These are phyloP conservation scores for Meyerozyma athensensis DNA, from an alignment of 1,139 yeast genomes.

Conservation along the genomic window DNA sequence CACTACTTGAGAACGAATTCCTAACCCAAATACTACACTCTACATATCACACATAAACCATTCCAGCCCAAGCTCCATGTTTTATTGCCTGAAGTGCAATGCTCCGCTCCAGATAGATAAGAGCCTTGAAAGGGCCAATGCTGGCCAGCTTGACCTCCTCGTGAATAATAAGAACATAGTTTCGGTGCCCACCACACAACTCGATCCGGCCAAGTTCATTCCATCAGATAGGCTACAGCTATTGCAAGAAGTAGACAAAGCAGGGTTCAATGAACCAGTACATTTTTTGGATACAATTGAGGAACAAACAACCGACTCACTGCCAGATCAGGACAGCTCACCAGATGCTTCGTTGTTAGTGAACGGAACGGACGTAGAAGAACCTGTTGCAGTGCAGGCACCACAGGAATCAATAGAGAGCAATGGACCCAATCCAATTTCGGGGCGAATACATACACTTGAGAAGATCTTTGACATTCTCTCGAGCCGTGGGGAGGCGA, in stretches of 20 bases:
- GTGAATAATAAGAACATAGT: constrained; percentile 12
- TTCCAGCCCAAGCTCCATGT: constrained; percentile 4
- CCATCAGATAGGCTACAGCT: constrained; percentile 29
- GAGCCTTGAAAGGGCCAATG: constrained; percentile 25
- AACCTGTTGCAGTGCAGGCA: constrained; percentile 13
- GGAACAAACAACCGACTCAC: constrained; percentile 16
- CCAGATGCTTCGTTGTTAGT: constrained; percentile 2
- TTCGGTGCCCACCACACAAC: constrained; percentile 6
- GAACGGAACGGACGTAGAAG: constrained; percentile 17
- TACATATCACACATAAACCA: too few species aligned
- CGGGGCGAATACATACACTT: constrained; percentile 47
- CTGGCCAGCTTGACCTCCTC: constrained; percentile 32
- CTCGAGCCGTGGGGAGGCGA: constrained; percentile 66
- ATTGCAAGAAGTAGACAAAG: constrained; percentile 16
- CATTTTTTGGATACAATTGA: constrained; percentile 12
- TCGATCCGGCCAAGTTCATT: constrained; percentile 28
- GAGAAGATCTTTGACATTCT: constrained; percentile 57
- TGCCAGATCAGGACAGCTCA: constrained; percentile 11
- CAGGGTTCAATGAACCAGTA: constrained; percentile 16
- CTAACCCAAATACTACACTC: too few species aligned
- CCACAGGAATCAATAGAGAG: constrained; percentile 2
- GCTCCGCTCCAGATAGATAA: constrained; percentile 27
- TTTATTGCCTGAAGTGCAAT: constrained; percentile 33
- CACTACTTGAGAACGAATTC: too few species aligned
- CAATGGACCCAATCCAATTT: constrained; percentile 17